Conservation (phyloP, 805 yeast genomes). For the Helenozyma rhizophorensis region DNA sequence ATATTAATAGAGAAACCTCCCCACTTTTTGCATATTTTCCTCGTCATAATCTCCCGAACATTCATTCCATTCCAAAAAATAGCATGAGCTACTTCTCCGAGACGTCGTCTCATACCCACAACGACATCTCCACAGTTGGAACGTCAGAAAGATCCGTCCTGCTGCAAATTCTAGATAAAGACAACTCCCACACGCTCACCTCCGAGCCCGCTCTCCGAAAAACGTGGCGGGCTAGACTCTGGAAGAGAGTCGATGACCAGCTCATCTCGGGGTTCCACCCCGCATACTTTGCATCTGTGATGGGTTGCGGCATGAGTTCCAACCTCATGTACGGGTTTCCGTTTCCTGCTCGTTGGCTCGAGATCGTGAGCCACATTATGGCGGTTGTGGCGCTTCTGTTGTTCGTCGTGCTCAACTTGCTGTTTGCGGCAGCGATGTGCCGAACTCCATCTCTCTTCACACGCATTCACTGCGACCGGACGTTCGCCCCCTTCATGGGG, state of each 20-base stretch:
- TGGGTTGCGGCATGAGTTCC: constrained; percentile 82
- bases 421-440: constrained; percentile 38
- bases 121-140: too few relatives aligned
- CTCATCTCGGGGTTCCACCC: constrained; percentile 36
- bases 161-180: too few relatives aligned
- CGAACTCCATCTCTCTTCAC: constrained; percentile 22
- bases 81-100: too few relatives aligned
- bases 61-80: too few relatives aligned
- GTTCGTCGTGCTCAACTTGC: constrained; percentile 38
- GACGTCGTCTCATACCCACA: too few relatives aligned
- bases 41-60: too few relatives aligned
- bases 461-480: constrained; percentile 29
- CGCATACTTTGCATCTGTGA: constrained; percentile 65
- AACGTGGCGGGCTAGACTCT: constrained; percentile 1
- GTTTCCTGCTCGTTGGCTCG: constrained; percentile 56
- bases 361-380: constrained; percentile 53
- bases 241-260: constrained; percentile 3
- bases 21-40: too few relatives aligned
- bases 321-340: constrained; percentile 63
- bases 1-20: too few relatives aligned
- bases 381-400: constrained; percentile 55
- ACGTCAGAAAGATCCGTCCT: too few relatives aligned
- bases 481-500: constrained; percentile 63
- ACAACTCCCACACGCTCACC: too few relatives aligned
- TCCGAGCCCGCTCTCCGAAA: too few relatives aligned